Conservation (phyloP, 768 basidiomycete species). For the Pleurotus tuoliensis region DNA sequence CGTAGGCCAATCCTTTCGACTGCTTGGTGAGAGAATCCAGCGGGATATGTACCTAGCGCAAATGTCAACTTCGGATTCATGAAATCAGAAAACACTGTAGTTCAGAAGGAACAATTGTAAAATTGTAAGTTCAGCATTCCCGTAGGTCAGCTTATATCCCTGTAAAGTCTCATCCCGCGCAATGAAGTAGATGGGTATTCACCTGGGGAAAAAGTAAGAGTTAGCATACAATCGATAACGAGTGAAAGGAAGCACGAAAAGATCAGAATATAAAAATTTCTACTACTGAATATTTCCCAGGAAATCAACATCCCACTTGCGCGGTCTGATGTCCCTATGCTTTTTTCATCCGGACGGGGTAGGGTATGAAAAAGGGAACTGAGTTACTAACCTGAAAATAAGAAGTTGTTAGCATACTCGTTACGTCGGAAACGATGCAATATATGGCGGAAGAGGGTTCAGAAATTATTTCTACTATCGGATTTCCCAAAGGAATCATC, state of each 20-base stretch:
- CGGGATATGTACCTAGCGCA: slow-evolving; percentile 44
- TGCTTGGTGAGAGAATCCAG: slow-evolving; percentile 40
- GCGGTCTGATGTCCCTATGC: slow-evolving; percentile 67
- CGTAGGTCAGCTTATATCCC: slow-evolving; percentile 31
- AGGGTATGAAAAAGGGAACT: neutral
- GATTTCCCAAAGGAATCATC: slow-evolving; percentile 42
- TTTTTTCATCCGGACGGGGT: slow-evolving; percentile 36
- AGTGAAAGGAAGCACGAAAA: slow-evolving; percentile 23
- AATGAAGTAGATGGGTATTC: slow-evolving; percentile 9
- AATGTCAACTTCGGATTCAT: slow-evolving; percentile 10
- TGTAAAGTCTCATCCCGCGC: slow-evolving; percentile 29
- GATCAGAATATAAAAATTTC: slow-evolving; percentile 33
- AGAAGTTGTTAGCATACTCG: neutral
- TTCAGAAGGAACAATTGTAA: neutral
- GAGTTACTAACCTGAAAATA: slow-evolving; percentile 14
- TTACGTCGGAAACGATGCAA: neutral
- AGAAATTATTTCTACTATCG: slow-evolving; percentile 56
- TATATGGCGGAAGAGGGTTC: slow-evolving; percentile 18
- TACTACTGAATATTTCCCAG: slow-evolving; percentile 61
- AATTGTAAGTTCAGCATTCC: slow-evolving; percentile 29
- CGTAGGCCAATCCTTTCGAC: slow-evolving; percentile 49
- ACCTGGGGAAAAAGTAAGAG: slow-evolving; percentile 24
- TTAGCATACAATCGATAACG: slow-evolving; percentile 7
- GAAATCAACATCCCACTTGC: slow-evolving; percentile 49
- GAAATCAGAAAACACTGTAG: neutral